Evolutionary conservation across 1,284 basidiomycete species (phyloP).

Genomic region (Phlebopus sp.): DNA sequence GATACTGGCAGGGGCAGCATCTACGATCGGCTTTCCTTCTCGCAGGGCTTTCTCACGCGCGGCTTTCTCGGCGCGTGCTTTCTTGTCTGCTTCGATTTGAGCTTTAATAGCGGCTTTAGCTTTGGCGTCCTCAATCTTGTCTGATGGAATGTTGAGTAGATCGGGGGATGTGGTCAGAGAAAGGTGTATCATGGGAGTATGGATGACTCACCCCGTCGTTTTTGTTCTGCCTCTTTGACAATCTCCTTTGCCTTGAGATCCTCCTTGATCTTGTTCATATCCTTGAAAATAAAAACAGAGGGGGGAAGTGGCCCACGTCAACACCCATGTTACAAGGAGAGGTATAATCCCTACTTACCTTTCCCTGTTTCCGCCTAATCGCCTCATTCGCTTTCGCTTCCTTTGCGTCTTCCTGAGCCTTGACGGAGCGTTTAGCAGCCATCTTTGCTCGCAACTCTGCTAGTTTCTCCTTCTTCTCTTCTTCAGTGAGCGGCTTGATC

Average conservation of each 20-base stretch:
- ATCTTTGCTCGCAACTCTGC: conserved; percentile 79
- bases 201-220: conserved; percentile 60
- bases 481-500: conserved; percentile 92
- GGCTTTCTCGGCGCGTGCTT: conserved; percentile 80
- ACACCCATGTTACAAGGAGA: too few relatives aligned
- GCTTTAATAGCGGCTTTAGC: conserved; percentile 84
- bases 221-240: conserved; percentile 75
- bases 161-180: not conserved
- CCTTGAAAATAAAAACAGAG: conserved; percentile 44
- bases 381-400: conserved; percentile 77
- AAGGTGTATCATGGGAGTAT: too few relatives aligned
- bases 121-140: conserved; percentile 83
- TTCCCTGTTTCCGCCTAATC: conserved; percentile 80
- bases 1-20: conserved; percentile 15
- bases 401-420: conserved; percentile 68
- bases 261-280: conserved; percentile 71
- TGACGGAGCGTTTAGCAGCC: conserved; percentile 68
- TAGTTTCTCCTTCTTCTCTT: conserved; percentile 85
- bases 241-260: conserved; percentile 78
- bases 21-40: conserved; percentile 59
- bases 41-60: conserved; percentile 87
- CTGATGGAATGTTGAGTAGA: conserved; percentile 37
- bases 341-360: too few relatives aligned
- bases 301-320: too few relatives aligned
- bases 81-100: conserved; percentile 93